Conservation (phyloP, 2,329 filamentous ascomycete genomes). For the Monosporascus sp. region DNA sequence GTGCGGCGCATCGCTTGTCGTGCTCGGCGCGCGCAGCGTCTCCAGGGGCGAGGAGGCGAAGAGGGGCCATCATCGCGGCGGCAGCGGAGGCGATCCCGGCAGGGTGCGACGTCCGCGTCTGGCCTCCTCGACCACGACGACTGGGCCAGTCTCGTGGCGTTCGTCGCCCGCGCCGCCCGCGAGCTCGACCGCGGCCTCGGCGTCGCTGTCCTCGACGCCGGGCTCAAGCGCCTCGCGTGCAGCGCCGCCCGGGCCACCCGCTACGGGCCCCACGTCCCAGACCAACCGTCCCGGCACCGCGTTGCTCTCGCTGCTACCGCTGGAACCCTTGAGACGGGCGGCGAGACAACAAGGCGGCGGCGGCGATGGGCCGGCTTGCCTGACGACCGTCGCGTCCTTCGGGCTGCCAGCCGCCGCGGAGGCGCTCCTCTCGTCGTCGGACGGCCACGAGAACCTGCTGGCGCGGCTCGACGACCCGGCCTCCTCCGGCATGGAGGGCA, state of each 20-base stretch:
- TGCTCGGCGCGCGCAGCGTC: conserved; percentile 2
- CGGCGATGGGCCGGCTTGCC: conserved; percentile 1
- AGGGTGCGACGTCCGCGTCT: conserved; percentile 7
- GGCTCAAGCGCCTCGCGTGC: conserved; percentile 6
- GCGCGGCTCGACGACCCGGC: conserved; percentile 9
- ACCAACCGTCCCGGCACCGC: conserved; percentile 13
- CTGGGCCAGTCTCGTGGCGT: conserved; percentile 8
- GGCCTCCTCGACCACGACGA: conserved; percentile 12
- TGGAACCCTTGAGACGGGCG: conserved; percentile 8
- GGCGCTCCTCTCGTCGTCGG: conserved; percentile 2
- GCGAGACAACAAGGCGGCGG: neutral
- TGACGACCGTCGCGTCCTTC: conserved; percentile 13
- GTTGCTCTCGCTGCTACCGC: conserved; percentile 9
- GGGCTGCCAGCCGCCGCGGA: neutral
- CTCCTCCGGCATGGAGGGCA: conserved; percentile 8
- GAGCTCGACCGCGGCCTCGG: conserved; percentile 6
- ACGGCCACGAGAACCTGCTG: conserved; percentile 7
- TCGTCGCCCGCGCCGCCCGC: conserved; percentile 2
- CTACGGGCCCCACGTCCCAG: conserved; percentile 6
- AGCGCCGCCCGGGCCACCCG: neutral
- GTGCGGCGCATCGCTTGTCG: conserved; percentile 2
- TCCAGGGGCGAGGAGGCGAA: neutral
- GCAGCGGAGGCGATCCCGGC: neutral
- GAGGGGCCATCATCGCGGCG: neutral
- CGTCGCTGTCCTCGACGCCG: conserved; percentile 11